phyloP scores from a whole-genome alignment of 2,329 filamentous ascomycete genomes.

The Bipolaris gigantea region DNA sequence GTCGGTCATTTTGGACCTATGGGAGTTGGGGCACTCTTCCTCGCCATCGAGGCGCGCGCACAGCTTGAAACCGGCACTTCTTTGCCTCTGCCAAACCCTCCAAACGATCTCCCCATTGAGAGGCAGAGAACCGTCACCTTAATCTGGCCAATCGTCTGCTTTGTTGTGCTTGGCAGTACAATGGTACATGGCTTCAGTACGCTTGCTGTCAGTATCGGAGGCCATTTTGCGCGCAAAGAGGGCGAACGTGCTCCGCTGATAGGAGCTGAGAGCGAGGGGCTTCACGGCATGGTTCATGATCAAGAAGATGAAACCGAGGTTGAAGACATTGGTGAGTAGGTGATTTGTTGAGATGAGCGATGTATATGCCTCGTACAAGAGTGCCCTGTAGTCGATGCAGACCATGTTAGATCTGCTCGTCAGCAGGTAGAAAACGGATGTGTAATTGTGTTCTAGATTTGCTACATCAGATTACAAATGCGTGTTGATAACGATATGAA shows the following conservation, averaged over 20 bases:
- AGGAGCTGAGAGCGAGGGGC: constrained; percentile 53
- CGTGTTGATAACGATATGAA: background rate
- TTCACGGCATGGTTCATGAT: constrained; percentile 56
- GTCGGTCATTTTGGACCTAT: constrained; percentile 61
- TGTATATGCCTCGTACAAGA: background rate
- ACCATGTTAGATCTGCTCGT: background rate
- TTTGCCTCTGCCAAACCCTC: constrained; percentile 50
- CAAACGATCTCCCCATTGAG: constrained; percentile 38
- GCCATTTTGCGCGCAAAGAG: constrained; percentile 52
- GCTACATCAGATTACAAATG: background rate
- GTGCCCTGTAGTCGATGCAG: background rate
- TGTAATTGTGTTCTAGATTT: background rate
- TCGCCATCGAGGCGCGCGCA: constrained; percentile 58
- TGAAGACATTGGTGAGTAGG: constrained; percentile 4
- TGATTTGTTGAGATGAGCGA: background rate
- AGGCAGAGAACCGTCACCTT: constrained; percentile 47
- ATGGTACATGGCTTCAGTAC: constrained; percentile 59
- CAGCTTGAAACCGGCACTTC: constrained; percentile 55
- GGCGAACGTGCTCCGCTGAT: constrained; percentile 55
- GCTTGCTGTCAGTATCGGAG: constrained; percentile 52
- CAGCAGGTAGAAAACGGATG: background rate
- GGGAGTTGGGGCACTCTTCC: constrained; percentile 59
- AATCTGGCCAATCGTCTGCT: constrained; percentile 59
- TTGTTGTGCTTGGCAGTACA: constrained; percentile 57
- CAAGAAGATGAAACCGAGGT: constrained; percentile 22